These are phyloP conservation scores for Penicillium bialowiezense DNA, from an alignment of 495 filamentous ascomycete genomes.

Conservation along the genomic window DNA sequence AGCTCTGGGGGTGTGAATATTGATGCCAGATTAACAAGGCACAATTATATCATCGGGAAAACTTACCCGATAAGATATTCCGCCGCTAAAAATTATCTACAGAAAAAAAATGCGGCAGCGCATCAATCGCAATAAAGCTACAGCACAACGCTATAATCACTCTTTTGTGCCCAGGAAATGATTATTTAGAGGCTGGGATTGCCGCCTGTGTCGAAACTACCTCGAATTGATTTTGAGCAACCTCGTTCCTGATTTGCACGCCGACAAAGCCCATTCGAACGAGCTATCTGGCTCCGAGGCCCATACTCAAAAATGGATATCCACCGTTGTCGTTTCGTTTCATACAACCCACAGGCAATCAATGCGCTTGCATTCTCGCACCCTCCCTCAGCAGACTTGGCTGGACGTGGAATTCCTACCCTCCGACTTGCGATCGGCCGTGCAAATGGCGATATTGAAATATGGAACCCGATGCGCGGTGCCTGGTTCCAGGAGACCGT, in stretches of 20 bases:
- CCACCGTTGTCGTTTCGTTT: constrained; percentile 94
- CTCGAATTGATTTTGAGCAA: constrained; percentile 17
- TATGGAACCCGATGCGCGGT: constrained; percentile 90
- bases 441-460: constrained; percentile 94
- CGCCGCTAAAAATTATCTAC: constrained; percentile 36
- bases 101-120: constrained; percentile 28
- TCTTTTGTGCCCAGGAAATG: constrained; percentile 26
- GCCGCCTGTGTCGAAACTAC: constrained; percentile 23
- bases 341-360: constrained; percentile 89
- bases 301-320: constrained; percentile 69
- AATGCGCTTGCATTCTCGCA: constrained; percentile 94
- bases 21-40: constrained; percentile 11
- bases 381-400: constrained; percentile 53
- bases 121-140: constrained; percentile 20
- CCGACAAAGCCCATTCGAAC: constrained; percentile 7
- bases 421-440: constrained; percentile 85
- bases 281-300: constrained; percentile 18
- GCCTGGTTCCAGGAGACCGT: constrained; percentile 87
- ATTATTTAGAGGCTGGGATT: constrained; percentile 32
- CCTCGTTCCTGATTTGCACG: constrained; percentile 12
- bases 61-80: constrained; percentile 22
- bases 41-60: neutral
- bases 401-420: constrained; percentile 51
- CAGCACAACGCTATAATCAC: constrained; percentile 15
- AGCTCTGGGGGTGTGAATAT: neutral